Evolutionary conservation across 768 basidiomycete species (phyloP).

Genomic region (Clitopilus hobsonii): DNA sequence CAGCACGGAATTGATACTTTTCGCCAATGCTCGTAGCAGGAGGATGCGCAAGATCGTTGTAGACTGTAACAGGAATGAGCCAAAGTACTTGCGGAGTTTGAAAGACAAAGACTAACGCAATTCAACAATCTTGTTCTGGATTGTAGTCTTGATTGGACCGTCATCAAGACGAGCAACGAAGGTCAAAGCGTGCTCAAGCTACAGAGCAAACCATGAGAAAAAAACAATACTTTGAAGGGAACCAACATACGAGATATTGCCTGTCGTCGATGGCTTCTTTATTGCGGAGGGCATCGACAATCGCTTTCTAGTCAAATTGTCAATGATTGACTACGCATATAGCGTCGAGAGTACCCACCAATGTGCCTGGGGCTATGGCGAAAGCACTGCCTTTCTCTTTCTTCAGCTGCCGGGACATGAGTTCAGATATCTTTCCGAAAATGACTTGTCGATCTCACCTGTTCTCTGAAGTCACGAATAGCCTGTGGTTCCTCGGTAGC

Average conservation of each 20-base stretch:
- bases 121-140: conserved; percentile 47
- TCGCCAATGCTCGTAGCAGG: conserved; percentile 64
- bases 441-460: conserved; percentile 26
- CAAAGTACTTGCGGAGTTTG: background rate
- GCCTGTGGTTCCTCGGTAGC: conserved; percentile 18
- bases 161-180: conserved; percentile 58
- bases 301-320: conserved; percentile 38
- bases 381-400: conserved; percentile 28
- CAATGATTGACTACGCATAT: background rate
- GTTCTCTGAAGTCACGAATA: conserved; percentile 38
- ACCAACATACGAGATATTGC: conserved; percentile 59
- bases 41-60: conserved; percentile 80
- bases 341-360: conserved; percentile 30
- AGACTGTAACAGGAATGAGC: conserved; percentile 40
- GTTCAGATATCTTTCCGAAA: background rate
- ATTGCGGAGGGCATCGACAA: conserved; percentile 59
- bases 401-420: conserved; percentile 32
- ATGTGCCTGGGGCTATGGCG: conserved; percentile 29
- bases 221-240: background rate
- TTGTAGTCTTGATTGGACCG: conserved; percentile 28
- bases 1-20: conserved; percentile 60
- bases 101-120: conserved; percentile 41
- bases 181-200: conserved; percentile 71
- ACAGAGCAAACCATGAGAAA: background rate
- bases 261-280: conserved; percentile 69